These are phyloP conservation scores for Domatiomyces globalis DNA, from an alignment of 2,329 filamentous ascomycete species.

Conservation along the genomic window DNA sequence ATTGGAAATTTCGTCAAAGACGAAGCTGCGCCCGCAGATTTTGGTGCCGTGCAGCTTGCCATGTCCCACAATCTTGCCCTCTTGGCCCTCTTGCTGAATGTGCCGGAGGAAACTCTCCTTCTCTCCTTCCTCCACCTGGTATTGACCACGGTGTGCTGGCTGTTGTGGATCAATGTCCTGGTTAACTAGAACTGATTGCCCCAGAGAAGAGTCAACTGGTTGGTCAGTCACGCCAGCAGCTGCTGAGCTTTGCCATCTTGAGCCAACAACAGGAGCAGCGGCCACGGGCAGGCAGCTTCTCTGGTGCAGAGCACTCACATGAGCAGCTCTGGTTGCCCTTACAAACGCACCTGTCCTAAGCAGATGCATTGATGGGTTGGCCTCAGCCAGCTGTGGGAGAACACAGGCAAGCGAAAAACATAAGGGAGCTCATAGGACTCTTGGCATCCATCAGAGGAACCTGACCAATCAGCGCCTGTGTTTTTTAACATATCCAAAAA, in stretches of 20 bases:
- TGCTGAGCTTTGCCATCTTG: constrained; percentile 10
- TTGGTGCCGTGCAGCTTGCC: constrained; percentile 8
- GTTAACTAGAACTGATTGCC: not conserved
- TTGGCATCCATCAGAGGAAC: no score
- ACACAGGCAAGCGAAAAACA: not conserved
- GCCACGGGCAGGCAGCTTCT: not conserved
- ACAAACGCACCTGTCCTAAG: constrained; percentile 15
- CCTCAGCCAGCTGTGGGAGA: not conserved
- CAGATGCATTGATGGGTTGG: constrained; percentile 10
- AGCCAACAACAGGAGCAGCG: constrained; percentile 1
- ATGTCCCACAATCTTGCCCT: constrained; percentile 9
- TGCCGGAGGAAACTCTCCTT: constrained; percentile 1
- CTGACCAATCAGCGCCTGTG: no score
- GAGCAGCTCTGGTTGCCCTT: constrained; percentile 10
- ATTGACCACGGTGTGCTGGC: constrained; percentile 9
- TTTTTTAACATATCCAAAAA: no score
- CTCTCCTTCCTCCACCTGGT: constrained; percentile 2
- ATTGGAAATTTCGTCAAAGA: constrained; percentile 68
- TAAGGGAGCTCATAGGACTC: not conserved
- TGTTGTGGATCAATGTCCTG: not conserved
- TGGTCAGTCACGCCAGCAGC: constrained; percentile 10
- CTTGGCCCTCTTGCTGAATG: constrained; percentile 5
- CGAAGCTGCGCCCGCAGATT: constrained; percentile 12
- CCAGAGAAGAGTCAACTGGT: constrained; percentile 7
- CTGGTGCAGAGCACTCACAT: constrained; percentile 2